Evolutionary conservation across 2,329 filamentous ascomycete genomes (phyloP), one percentile per base, ranked within the genome.

Genomic region (Pyrenophora seminiperda): DNA sequence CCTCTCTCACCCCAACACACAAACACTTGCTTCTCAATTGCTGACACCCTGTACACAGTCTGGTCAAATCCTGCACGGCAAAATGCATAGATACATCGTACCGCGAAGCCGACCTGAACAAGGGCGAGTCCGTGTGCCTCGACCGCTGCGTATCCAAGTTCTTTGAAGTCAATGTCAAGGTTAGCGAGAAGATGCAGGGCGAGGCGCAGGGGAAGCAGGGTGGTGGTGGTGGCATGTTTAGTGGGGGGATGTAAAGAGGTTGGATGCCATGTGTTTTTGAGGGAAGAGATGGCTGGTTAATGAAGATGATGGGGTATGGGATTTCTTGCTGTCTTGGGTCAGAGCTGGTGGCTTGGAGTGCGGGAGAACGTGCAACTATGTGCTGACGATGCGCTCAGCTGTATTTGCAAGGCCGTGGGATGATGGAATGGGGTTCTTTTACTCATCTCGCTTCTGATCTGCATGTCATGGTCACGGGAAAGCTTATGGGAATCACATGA

Each of bases 131-230:
- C 64, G 94, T 99, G 66, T 99, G 95, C 80, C 86, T 99, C 65
- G 94, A 99, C 79, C 90, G 94, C 70, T 99, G 95, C 79, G 90
- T 95, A 50, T 84, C 89, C 72, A 99, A 99, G 81, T 99, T 97
- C 81, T 97, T 99, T 79, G 93, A 97, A 67, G 92, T 96, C 70
- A 96, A 96, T 76, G 86, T 96, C 81, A 97, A 97, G 81, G 90
- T 97, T 53, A 93, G 89, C 68, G 92, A 97, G 79, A 90, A 95
- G 79, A 91, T 97, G 86, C 91, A 97, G 78, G 85, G 87, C 59
- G 89, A 96, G 76, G 90, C 89, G 40, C 81, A 83, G 56, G 83
- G 83, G 68, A 83, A 85, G 53, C 55, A 52, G 34, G 63, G 57
- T 1, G 53, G 56, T 11, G 54, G 58, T 7, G 54, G 58, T 10